Conservation (phyloP, 2,329 filamentous ascomycete species). For the Cryphonectria nitschkei region DNA sequence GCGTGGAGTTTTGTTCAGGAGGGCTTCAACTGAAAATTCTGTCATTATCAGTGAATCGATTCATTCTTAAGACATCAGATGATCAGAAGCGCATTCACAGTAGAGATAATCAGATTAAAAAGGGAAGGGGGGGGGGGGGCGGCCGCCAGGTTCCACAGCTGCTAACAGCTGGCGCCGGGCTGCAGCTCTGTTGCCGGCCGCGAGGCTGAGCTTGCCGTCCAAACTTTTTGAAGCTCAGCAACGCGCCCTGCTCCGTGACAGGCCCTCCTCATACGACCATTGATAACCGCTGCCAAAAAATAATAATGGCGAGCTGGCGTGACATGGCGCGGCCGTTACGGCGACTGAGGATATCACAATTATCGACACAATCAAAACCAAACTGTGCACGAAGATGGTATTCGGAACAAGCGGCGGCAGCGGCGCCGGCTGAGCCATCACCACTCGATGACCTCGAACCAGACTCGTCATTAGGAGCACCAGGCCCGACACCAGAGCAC, state of each 20-base stretch:
- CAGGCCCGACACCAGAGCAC: conserved; percentile 44
- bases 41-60: not conserved
- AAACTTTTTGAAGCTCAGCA: conserved; percentile 28
- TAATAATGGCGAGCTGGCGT: conserved; percentile 47
- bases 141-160: not conserved
- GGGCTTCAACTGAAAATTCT: not conserved
- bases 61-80: not conserved
- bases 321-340: conserved; percentile 42
- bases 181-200: conserved; percentile 10
- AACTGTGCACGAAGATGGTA: conserved; percentile 46
- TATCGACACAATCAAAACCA: conserved; percentile 35
- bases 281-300: conserved; percentile 1
- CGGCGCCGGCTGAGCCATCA: conserved; percentile 28
- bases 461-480: conserved; percentile 52
- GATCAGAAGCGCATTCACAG: not conserved
- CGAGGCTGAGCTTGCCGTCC: conserved; percentile 1
- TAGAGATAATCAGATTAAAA: not conserved
- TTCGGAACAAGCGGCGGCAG: conserved; percentile 49
- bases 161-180: not conserved
- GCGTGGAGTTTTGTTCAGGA: not conserved
- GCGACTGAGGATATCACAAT: conserved; percentile 23
- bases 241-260: conserved; percentile 20
- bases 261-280: conserved; percentile 2
- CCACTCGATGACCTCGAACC: conserved; percentile 54
- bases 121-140: not conserved